Evolutionary conservation across 257 asterid genomes (phyloP), one percentile per base, ranked within the genome.

Genomic region (Solanum etuberosum): DNA sequence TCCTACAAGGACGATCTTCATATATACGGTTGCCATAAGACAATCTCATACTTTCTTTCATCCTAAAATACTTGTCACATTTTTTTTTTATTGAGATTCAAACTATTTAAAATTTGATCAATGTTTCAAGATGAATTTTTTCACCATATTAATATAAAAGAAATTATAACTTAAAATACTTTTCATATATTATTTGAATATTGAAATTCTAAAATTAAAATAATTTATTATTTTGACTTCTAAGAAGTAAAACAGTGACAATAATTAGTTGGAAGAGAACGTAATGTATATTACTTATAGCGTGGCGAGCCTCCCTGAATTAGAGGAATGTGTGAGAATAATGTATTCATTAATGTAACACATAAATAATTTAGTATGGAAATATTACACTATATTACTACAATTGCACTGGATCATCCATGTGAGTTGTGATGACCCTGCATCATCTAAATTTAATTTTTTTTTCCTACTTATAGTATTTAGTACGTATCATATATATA

Each of bases 51-150:
- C 3, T 59, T 9, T 61, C 3, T 61, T 61, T 4, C 0, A 9
- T 61, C 31, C 3, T 10, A 2, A 61, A 61, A 61, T 61, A 61
- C 3, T 5, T 2, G 3, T 23, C 2, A 15, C 2, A 10, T 1
- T 2, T 9, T 4, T 61, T 61, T 23, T 23, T 51, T 51, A 18
- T 15, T 0, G 2, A 59, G 6, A 0, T 0, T 59, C 3, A 8
- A 59, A 59, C 15, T 59, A 59, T 9, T 23, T 59, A 1, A 59
- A 59, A 9, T 2, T 59, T 10, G 3, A n/a, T n/a, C 3, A 23
- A 0, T 61, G 1, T 59, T 57, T 57, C 65, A 57, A 20, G 11
- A 0, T 3, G 0, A 2, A 0, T 16, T 1, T 51, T 51, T 51
- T 16, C 23, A 2, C 4, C n/a, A 2, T 18, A 54, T 57, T 57